Conservation (phyloP, 208 protist species). For the Wallacemonas rigidus region DNA sequence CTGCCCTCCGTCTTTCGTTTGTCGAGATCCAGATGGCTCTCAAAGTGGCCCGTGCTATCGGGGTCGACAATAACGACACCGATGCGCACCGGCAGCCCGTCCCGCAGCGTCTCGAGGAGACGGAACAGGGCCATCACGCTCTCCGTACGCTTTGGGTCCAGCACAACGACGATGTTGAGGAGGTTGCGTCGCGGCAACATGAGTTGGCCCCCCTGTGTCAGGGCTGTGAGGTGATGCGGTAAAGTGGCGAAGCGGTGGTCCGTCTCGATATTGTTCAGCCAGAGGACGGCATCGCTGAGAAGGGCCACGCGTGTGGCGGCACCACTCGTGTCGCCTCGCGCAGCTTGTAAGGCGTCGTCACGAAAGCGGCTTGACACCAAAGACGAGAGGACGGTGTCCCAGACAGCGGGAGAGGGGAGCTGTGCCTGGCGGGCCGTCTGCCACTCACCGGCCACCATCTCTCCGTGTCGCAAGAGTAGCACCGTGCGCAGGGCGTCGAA, state of each 20-base stretch:
- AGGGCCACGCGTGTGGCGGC: conserved; percentile 15
- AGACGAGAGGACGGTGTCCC: background rate
- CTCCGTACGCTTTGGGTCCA: conserved; percentile 45
- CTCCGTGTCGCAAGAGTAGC: conserved; percentile 16
- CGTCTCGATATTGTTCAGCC: conserved; percentile 44
- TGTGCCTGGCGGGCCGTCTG: conserved; percentile 6
- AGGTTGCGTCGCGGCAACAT: conserved; percentile 76
- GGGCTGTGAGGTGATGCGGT: conserved; percentile 5
- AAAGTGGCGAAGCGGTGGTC: conserved; percentile 20
- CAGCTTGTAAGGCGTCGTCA: conserved; percentile 13
- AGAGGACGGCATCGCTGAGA: conserved; percentile 19
- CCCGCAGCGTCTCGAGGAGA: conserved; percentile 20
- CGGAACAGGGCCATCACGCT: conserved; percentile 21
- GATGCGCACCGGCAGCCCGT: conserved; percentile 42
- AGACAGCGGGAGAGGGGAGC: background rate
- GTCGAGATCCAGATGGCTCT: conserved; percentile 7
- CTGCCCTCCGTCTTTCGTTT: background rate
- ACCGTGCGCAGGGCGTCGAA: conserved; percentile 15
- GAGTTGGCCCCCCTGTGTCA: conserved; percentile 21
- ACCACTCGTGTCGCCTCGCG: conserved; percentile 2
- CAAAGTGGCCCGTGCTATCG: conserved; percentile 19
- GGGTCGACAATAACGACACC: conserved; percentile 53
- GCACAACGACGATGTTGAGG: conserved; percentile 53
- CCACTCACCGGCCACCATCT: conserved; percentile 2
- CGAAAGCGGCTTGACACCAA: background rate